phyloP scores from a whole-genome alignment of 1,284 basidiomycete species.

The Pseudozyma flocculosa region DNA sequence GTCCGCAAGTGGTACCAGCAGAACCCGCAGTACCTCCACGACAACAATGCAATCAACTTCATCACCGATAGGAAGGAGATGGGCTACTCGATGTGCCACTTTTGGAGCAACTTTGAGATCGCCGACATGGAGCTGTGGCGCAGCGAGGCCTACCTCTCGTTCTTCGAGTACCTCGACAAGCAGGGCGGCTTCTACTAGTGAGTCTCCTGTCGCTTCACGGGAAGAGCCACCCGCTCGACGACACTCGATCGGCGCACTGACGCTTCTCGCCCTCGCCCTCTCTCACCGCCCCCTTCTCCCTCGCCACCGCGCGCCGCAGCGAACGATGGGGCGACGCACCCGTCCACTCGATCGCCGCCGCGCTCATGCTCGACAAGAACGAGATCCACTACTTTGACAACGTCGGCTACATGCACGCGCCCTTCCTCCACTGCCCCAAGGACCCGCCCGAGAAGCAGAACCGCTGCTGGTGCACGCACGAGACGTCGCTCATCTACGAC shows the following conservation, averaged over 20 bases:
- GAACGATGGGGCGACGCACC: conserved; percentile 81
- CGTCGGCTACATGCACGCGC: conserved; percentile 53
- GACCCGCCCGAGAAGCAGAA: background rate
- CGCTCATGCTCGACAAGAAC: conserved; percentile 38
- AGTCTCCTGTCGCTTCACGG: background rate
- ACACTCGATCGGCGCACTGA: too few species aligned
- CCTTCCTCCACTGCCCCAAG: conserved; percentile 48
- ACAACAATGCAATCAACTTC: conserved; percentile 73
- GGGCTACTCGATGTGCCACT: conserved; percentile 72
- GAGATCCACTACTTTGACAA: conserved; percentile 45
- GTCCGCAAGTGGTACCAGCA: conserved; percentile 70
- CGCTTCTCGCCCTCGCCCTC: background rate
- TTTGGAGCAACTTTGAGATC: conserved; percentile 69
- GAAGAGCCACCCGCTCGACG: too few species aligned
- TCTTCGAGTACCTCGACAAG: conserved; percentile 76
- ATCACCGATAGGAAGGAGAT: conserved; percentile 63
- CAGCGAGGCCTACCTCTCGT: conserved; percentile 71
- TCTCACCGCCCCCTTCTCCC: background rate
- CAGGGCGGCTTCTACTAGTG: conserved; percentile 67
- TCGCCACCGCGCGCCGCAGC: background rate
- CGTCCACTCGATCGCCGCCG: conserved; percentile 57
- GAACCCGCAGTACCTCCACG: conserved; percentile 71
- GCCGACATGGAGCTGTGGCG: conserved; percentile 74
- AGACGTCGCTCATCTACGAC: conserved; percentile 24
- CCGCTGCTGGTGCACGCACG: conserved; percentile 25